Evolutionary conservation across 225 moss, liverwort and hornwort genomes (phyloP).

Genomic region (Thuidium tamariscinum): DNA sequence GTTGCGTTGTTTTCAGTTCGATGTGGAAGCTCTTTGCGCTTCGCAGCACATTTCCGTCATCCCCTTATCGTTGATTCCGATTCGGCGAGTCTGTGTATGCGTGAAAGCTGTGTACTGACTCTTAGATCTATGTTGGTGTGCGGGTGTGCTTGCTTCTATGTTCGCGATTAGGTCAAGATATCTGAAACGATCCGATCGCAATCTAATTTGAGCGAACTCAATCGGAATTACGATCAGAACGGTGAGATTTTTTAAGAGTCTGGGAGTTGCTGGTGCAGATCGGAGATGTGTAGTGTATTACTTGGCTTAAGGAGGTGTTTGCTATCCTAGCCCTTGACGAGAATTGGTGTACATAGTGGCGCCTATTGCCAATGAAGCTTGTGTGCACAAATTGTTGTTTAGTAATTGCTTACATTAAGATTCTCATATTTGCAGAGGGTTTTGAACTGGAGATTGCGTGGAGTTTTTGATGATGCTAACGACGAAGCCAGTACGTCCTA

Average conservation of each 20-base stretch:
- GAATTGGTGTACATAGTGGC: background rate
- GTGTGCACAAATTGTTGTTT: background rate
- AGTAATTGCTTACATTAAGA: background rate
- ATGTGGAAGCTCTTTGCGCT: background rate
- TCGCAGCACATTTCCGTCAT: background rate
- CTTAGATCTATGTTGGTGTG: background rate
- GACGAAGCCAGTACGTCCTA: slow-evolving; percentile 15
- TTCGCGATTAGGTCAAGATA: background rate
- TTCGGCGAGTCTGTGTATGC: background rate
- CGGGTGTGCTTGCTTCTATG: background rate
- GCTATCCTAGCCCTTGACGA: background rate
- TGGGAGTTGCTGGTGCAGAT: background rate
- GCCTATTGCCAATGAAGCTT: background rate
- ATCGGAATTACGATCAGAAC: background rate
- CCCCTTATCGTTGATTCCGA: background rate
- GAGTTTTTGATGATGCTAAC: slow-evolving; percentile 31
- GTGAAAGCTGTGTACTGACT: background rate
- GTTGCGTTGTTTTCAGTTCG: background rate
- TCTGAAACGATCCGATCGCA: background rate
- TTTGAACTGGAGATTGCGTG: background rate
- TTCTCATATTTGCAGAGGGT: slow-evolving; percentile 9
- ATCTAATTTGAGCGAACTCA: background rate
- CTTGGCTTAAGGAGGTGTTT: background rate
- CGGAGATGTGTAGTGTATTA: background rate
- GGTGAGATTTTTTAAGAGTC: background rate